phyloP scores from a whole-genome alignment of 805 yeast genomes.

The Pichia ethanolica region DNA sequence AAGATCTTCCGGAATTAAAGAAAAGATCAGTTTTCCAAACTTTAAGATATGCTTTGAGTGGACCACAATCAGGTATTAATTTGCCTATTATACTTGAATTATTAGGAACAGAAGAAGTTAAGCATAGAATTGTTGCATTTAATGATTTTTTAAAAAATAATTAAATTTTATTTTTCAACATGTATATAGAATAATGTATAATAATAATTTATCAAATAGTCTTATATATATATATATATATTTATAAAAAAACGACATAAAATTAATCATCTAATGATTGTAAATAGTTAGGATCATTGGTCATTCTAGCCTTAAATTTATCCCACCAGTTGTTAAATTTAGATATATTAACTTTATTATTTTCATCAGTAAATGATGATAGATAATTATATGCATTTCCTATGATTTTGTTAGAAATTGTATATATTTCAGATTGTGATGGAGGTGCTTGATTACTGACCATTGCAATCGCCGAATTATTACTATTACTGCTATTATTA shows the following conservation, averaged over 20 bases:
- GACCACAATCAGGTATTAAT: constrained; percentile 61
- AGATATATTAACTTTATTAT: constrained; percentile 80
- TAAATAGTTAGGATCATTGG: constrained; percentile 76
- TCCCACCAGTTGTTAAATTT: constrained; percentile 95
- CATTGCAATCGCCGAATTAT: too few species aligned
- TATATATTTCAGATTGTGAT: constrained; percentile 32
- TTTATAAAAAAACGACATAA: constrained; percentile 4
- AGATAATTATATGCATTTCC: constrained; percentile 87
- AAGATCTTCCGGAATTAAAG: constrained; percentile 9
- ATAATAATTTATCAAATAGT: background rate
- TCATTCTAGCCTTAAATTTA: constrained; percentile 68
- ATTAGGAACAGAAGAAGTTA: constrained; percentile 40
- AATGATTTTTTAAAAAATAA: background rate
- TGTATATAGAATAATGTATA: too few species aligned
- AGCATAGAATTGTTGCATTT: constrained; percentile 18
- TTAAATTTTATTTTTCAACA: background rate
- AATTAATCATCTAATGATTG: constrained; percentile 31
- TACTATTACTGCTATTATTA: background rate
- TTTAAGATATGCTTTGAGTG: constrained; percentile 63
- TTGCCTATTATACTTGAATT: constrained; percentile 50
- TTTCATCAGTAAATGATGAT: constrained; percentile 74
- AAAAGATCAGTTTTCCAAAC: constrained; percentile 46
- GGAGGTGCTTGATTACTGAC: too few species aligned
- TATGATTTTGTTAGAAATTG: constrained; percentile 79
- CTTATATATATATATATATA: constrained; percentile 16